Base-by-base conservation (phyloP, 345 rosid species). In the Linum trigynum region DNA sequence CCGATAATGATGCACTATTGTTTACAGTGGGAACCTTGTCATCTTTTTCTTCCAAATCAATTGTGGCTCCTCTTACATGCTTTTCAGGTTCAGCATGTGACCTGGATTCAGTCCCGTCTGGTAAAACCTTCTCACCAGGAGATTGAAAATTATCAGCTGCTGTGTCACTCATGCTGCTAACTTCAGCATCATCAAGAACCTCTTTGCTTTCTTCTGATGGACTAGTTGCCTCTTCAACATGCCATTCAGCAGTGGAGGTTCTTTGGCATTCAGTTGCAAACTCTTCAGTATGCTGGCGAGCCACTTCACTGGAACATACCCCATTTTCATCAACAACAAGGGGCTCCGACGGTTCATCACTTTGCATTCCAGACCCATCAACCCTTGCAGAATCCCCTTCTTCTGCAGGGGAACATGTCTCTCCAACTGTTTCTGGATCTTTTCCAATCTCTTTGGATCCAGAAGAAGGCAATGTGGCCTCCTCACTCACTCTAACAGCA, bases 11-110 rank as follows among this genome's bases (percentile, higher is more conserved):
- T 72, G 72, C 73, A 45, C 35, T 67, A 37, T 58, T 10, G 32
- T 60, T 57, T 39, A 61, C 73, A 8, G 8, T 70, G n/a, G n/a
- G n/a, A 40, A 78, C 78, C 75, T 72, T 65, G 37, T 79, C 65
- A 55, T 68, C 72, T n/a, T n/a, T n/a, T 64, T 74, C 77, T 71
- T 74, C 78, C 53, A 74, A 67, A 69, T 79, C 80, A 72, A 72
- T 69, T 63, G 5, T 32, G 17, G 55, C 51, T 62, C 59, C 71
- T 51, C 59, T 53, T 32, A 59, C 51, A 10, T 40, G 17, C 32
- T 59, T 51, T 53, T 63, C 68, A 17, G 56, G 17, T 43, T 51
- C 39, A 23, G 16, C 9, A 37, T 0, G 38, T 51, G 61, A 6
- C 40, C 42, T 17, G 16, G 75, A 40, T 8, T 64, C 69, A 2